Evolutionary conservation across 2,329 filamentous ascomycete species (phyloP), one percentile per base, ranked within the genome.

Genomic region (Aureobasidium sp.): DNA sequence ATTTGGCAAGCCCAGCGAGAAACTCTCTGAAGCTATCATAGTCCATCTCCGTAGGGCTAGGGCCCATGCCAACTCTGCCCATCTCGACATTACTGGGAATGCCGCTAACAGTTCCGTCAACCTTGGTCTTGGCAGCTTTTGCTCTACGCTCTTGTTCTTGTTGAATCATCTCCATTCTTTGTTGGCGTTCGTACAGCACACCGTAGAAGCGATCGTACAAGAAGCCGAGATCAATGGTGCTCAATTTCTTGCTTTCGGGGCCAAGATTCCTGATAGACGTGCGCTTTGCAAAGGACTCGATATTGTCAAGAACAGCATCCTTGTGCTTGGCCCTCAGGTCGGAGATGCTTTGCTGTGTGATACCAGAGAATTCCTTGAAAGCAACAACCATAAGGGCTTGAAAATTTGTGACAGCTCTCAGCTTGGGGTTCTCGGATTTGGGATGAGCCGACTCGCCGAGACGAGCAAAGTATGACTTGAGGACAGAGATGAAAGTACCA

Each of bases 381-480:
- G 96, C 96, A 25, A 98, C 96, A 4, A 99, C 96, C 95, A 99
- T 98, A 66, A 99, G 88, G 78, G 98, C 96, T 74, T 99, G 96
- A 77, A 99, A 99, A 54, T 93, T 89, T 8, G 97, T 99, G 63
- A 99, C 96, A 0, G 95, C 94, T 62, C 95, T 89, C 61, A 98
- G 84, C 80, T 98, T 99, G 4, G 95, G 91, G 69, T 98, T 99
- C 76, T 98, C 95, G 0, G 94, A 98, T 74, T 92, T 95, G 2
- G 96, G 96, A 74, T 99, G 95, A 3, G 96, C 96, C 4, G 95
- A 98, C 80, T 98, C 95, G 76, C 98, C 95, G 11, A 99, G 85
- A 45, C 94, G 90, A 10, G 93, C 90, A 77, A 99, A 99, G 80
- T 99, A 99, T 0, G 91, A 90, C 79, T 99, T 99, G 66, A 99